Evolutionary conservation across 2,329 filamentous ascomycete species (phyloP).

Genomic region (Penicillium sp.): DNA sequence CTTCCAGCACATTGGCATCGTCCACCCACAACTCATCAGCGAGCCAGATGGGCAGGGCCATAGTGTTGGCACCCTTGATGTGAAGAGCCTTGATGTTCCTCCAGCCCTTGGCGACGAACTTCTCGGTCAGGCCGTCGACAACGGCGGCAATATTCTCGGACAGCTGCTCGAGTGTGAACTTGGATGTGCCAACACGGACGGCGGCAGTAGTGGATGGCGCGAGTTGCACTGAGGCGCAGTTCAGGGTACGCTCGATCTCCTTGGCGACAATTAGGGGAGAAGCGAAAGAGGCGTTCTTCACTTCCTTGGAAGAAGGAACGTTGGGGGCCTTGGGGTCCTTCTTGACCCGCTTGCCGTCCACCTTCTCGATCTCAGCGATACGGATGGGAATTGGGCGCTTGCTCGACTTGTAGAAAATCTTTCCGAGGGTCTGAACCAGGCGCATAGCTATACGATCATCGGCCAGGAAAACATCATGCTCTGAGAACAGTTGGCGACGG

Average conservation of each 20-base stretch:
- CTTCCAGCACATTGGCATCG: slow-evolving; percentile 65
- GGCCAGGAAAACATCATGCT: slow-evolving; percentile 91
- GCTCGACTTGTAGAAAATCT: slow-evolving; percentile 83
- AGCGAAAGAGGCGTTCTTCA: slow-evolving; percentile 48
- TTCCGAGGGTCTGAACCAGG: slow-evolving; percentile 76
- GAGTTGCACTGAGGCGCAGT: slow-evolving; percentile 75
- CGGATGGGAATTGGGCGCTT: slow-evolving; percentile 86
- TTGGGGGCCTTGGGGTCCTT: slow-evolving; percentile 47
- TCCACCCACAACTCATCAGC: slow-evolving; percentile 89
- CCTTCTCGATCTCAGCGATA: slow-evolving; percentile 62
- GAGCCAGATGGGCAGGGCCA: slow-evolving; percentile 89
- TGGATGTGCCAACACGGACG: slow-evolving; percentile 72
- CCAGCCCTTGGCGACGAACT: slow-evolving; percentile 82
- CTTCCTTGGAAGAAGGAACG: slow-evolving; percentile 41
- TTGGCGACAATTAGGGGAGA: slow-evolving; percentile 65
- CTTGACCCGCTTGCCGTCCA: slow-evolving; percentile 58
- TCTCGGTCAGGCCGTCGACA: slow-evolving; percentile 65
- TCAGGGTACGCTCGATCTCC: slow-evolving; percentile 75
- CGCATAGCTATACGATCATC: slow-evolving; percentile 76
- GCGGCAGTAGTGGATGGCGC: slow-evolving; percentile 74
- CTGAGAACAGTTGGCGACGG: slow-evolving; percentile 72
- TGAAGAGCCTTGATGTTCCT: slow-evolving; percentile 78
- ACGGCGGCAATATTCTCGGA: slow-evolving; percentile 77
- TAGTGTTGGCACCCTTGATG: slow-evolving; percentile 85
- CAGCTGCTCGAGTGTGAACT: slow-evolving; percentile 70